phyloP scores from a whole-genome alignment of 192 early-diverging fungal species.

The Geranomyces variabilis region DNA sequence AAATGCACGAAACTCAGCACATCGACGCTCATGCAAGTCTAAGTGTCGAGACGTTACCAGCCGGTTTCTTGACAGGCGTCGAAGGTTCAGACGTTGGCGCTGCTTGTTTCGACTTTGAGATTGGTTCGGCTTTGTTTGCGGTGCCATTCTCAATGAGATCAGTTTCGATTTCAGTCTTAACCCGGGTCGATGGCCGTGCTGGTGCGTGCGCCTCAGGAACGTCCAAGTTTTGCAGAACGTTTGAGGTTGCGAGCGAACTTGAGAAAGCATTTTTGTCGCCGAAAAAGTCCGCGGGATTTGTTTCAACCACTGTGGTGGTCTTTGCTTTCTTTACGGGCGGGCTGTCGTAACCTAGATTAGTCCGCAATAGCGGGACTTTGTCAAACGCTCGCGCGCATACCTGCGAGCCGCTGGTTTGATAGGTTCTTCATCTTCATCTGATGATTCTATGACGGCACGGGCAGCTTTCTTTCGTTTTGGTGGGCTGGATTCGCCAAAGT shows the following conservation, averaged over 20 bases:
- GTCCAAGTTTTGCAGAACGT: neutral
- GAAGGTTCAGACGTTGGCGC: neutral
- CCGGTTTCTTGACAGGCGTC: neutral
- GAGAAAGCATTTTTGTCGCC: neutral
- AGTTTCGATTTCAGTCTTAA: neutral
- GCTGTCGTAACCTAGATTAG: neutral
- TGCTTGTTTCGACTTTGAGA: neutral
- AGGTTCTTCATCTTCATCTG: neutral
- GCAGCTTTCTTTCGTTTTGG: slow-evolving; percentile 6
- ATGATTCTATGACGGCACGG: slow-evolving; percentile 8
- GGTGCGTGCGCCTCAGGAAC: neutral
- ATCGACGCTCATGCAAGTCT: neutral
- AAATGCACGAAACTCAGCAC: neutral
- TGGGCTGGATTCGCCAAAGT: neutral
- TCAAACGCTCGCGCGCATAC: neutral
- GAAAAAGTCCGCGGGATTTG: neutral
- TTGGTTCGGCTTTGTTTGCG: neutral
- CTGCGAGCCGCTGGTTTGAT: neutral
- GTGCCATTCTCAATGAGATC: too few species aligned
- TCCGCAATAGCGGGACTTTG: neutral
- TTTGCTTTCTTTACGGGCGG: slow-evolving; percentile 8
- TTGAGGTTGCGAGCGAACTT: neutral
- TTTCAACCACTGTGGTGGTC: neutral
- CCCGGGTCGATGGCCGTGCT: neutral
- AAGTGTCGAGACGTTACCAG: neutral